Evolutionary conservation across 176 grass and related monocot genomes (phyloP).

Genomic region (Avena sativa): DNA sequence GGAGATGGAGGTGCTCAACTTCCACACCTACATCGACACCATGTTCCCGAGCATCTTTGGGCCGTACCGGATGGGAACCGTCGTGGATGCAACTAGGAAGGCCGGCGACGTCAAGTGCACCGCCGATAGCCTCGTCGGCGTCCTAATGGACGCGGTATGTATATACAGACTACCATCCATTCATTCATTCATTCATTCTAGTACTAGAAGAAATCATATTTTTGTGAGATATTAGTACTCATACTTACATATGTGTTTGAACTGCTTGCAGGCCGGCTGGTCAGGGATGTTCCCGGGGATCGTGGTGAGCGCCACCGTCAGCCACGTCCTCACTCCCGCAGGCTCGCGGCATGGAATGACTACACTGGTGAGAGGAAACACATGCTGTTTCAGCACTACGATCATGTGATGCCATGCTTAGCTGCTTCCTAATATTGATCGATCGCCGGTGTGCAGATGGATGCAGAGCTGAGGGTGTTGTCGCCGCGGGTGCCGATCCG

Average conservation of each 20-base stretch:
- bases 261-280: slow-evolving; percentile 7
- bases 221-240: too few species aligned
- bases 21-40: not conserved
- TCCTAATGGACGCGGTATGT: slow-evolving; percentile 24
- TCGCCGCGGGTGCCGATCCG: slow-evolving; percentile 50
- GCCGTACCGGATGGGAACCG: not conserved
- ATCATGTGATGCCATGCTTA: not conserved
- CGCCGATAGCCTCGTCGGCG: not conserved
- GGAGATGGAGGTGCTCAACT: not conserved
- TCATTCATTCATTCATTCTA: not conserved
- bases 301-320: not conserved
- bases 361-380: slow-evolving; percentile 28
- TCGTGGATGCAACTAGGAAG: not conserved
- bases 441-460: slow-evolving; percentile 51
- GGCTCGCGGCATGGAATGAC: not conserved
- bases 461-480: slow-evolving; percentile 58
- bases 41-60: not conserved
- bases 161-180: not conserved
- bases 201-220: too few species aligned
- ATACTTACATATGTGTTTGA: not conserved
- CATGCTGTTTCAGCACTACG: not conserved
- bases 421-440: not conserved
- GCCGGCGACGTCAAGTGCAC: not conserved
- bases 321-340: not conserved
- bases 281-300: slow-evolving; percentile 5